Conservation (phyloP, 2,329 filamentous ascomycete species). For the Alternaria sp. region DNA sequence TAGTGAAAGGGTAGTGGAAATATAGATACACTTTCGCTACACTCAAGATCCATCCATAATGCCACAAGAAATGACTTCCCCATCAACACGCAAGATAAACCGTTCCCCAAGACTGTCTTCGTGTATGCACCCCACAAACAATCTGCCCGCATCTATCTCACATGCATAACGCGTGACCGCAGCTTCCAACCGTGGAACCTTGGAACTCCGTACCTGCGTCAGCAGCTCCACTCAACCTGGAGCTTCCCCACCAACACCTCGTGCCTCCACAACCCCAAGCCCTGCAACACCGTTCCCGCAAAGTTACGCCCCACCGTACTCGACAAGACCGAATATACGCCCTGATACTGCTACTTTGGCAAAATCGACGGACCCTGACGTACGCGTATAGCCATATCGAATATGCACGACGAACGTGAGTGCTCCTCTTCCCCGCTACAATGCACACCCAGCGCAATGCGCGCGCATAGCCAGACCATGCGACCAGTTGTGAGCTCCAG, state of each 20-base stretch:
- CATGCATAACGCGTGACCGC: background rate
- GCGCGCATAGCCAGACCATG: background rate
- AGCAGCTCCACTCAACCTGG: background rate
- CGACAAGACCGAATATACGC: background rate
- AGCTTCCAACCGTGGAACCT: background rate
- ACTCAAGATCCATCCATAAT: background rate
- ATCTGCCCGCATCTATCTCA: background rate
- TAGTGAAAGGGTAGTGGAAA: background rate
- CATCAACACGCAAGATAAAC: background rate
- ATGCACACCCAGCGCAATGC: background rate
- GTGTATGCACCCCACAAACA: conserved; percentile 8
- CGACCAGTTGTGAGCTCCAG: too few species aligned
- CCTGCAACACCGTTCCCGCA: background rate
- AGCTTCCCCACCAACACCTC: conserved; percentile 1
- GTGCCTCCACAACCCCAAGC: conserved; percentile 5
- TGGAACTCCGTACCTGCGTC: background rate
- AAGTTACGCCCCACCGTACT: background rate
- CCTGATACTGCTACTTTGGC: background rate
- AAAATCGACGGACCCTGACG: background rate
- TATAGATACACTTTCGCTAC: background rate
- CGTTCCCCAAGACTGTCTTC: too few species aligned
- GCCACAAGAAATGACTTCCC: background rate
- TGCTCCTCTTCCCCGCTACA: conserved; percentile 12
- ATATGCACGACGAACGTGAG: conserved; percentile 49
- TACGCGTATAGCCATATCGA: background rate